Conservation (phyloP, 2,329 filamentous ascomycete species). For the Fusarium miscanthi region DNA sequence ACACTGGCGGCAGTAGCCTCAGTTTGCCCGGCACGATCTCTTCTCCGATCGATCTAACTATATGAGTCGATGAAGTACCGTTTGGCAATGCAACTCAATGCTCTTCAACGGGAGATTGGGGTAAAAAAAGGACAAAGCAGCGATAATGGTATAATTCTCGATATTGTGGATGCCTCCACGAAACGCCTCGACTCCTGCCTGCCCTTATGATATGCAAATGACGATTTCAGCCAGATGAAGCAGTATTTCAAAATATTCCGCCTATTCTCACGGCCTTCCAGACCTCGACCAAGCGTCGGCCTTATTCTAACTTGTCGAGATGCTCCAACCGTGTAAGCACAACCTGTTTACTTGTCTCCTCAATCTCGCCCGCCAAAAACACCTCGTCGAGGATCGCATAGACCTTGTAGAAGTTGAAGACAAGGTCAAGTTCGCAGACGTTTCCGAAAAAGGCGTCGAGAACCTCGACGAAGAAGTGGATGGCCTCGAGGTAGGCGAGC, state of each 20-base stretch:
- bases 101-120: background rate
- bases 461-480: constrained; percentile 99
- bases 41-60: background rate
- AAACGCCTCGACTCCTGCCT: constrained; percentile 38
- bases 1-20: background rate
- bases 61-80: background rate
- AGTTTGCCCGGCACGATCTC: background rate
- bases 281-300: background rate
- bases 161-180: constrained; percentile 18
- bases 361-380: constrained; percentile 96
- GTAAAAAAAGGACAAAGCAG: background rate
- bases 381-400: constrained; percentile 99
- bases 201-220: constrained; percentile 30
- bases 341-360: constrained; percentile 98
- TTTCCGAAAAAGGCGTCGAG: constrained; percentile 99
- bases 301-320: constrained; percentile 91
- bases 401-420: constrained; percentile 86
- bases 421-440: constrained; percentile 95
- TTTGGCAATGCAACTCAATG: background rate
- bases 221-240: background rate
- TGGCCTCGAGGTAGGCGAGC: constrained; percentile 94
- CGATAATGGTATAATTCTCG: constrained; percentile 32
- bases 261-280: background rate
- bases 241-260: background rate
- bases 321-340: constrained; percentile 94